These are phyloP conservation scores for Danielia oregonensis DNA, from an alignment of 805 yeast species.

Conservation along the genomic window DNA sequence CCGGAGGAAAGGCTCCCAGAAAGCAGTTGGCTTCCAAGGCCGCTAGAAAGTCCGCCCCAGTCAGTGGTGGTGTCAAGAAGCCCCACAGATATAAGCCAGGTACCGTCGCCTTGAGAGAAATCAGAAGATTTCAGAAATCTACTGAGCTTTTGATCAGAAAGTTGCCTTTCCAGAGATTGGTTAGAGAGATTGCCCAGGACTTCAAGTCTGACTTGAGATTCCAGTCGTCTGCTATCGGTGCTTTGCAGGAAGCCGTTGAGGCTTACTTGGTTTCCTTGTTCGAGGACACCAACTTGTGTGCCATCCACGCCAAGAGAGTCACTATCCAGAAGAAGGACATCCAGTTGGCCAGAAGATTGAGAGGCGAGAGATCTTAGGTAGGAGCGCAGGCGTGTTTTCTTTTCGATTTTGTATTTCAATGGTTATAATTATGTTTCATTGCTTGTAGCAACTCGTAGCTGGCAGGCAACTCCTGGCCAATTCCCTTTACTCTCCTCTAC, in stretches of 20 bases:
- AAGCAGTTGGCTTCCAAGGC: slow-evolving; percentile 48
- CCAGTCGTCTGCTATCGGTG: slow-evolving; percentile 46
- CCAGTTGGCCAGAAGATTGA: slow-evolving; percentile 47
- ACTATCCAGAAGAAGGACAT: slow-evolving; percentile 47
- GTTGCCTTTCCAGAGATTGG: slow-evolving; percentile 47
- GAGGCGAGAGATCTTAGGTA: slow-evolving; percentile 43
- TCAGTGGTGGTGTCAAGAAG: slow-evolving; percentile 46
- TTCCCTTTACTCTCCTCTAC: too few relatives aligned
- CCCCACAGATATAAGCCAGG: slow-evolving; percentile 50
- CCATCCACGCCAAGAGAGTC: slow-evolving; percentile 47
- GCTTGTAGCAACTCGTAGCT: too few relatives aligned
- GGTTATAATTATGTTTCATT: too few relatives aligned
- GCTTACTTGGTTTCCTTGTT: slow-evolving; percentile 45
- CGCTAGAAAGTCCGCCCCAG: slow-evolving; percentile 47
- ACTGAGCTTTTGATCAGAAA: slow-evolving; percentile 46
- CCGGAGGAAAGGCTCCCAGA: slow-evolving; percentile 50
- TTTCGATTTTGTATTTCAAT: background rate
- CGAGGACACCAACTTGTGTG: slow-evolving; percentile 48
- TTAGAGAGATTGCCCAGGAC: slow-evolving; percentile 46
- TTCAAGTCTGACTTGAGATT: slow-evolving; percentile 46
- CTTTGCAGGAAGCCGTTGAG: slow-evolving; percentile 46
- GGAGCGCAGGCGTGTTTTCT: background rate
- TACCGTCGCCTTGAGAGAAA: slow-evolving; percentile 48
- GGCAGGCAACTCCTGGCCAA: too few relatives aligned
- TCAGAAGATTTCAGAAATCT: slow-evolving; percentile 46